Evolutionary conservation across 73 alveolate genomes (phyloP), one percentile per base, ranked within the genome.

Genomic region (Paramecium tetraurelia): DNA sequence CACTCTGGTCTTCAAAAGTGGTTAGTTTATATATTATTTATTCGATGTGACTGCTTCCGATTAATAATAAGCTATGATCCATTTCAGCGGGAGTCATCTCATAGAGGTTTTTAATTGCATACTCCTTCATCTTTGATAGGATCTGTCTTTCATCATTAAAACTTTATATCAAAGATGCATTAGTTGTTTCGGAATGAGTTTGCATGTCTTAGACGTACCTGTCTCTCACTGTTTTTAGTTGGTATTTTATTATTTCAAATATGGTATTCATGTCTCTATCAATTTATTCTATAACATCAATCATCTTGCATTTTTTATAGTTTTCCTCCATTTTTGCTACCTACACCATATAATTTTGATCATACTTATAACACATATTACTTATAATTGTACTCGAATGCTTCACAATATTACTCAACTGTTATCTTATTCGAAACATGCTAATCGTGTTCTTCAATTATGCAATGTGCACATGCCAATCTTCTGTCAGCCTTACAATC

Each of bases 21-120:
- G 48, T 16, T 4, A 80, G 5, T 80, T 80, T 43, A 11, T 7
- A 2, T 5, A 20, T 2, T 22, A 80, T 14, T 21, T 40, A 2
- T 3, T 41, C 70, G 3, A 80, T 10, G 24, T 80, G 75, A 14
- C 1, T 44, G 11, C 57, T 7, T 14, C 50, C 90, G 27, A 80
- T 80, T 18, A 80, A 44, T 10, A 80, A 10, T 48, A 80, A n/a
- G 21, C 90, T 80, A 80, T 80, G 90, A 41, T 80, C 70, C 46
- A 80, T 41, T 80, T 80, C 90, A 4, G 90, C 70, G 10, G 90
- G 90, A 4, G 90, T 80, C 90, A 80, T 80, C 24, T 80, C 90
- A 80, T 44, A 80, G 5, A 80, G 46, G 24, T 80, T 80, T 44
- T 80, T 80, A 20, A 12, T n/a, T 16, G 57, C 48, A 48, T 80